phyloP scores from a whole-genome alignment of 371 early-diverging fungal genomes.

The Lichtheimia ornata region DNA sequence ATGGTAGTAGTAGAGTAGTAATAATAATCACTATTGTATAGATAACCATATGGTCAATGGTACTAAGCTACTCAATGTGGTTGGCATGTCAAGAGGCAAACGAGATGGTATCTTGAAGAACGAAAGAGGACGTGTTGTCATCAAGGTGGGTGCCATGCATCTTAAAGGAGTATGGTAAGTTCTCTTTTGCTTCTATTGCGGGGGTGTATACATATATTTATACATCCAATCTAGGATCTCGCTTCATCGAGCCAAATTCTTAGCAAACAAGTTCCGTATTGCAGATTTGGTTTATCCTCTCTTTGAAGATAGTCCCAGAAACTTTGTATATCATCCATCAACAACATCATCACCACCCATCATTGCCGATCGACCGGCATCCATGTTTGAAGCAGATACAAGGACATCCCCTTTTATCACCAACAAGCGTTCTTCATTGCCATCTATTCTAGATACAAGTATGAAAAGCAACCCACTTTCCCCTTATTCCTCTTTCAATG shows the following conservation, averaged over 20 bases:
- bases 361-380: not conserved
- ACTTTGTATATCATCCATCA: conserved; percentile 49
- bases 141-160: conserved; percentile 79
- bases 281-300: conserved; percentile 67
- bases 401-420: not conserved
- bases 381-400: not conserved
- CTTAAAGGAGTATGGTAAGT: conserved; percentile 79
- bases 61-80: conserved; percentile 77
- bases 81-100: conserved; percentile 79
- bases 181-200: conserved; percentile 27
- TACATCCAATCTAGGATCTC: conserved; percentile 46
- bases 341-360: not conserved
- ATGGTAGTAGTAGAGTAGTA: not conserved
- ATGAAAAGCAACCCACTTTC: too few relatives aligned
- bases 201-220: conserved; percentile 15
- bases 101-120: conserved; percentile 79
- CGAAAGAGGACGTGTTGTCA: conserved; percentile 72
- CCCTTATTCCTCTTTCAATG: too few relatives aligned
- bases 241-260: conserved; percentile 59
- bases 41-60: conserved; percentile 79
- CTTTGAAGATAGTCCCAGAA: conserved; percentile 63
- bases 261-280: conserved; percentile 65
- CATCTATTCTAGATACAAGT: conserved; percentile 2
- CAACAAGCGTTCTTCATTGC: conserved; percentile 4
- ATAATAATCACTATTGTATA: not conserved